Evolutionary conservation across 805 yeast species (phyloP), one percentile per base, ranked within the genome.

Genomic region (Kuraishia hungarica): DNA sequence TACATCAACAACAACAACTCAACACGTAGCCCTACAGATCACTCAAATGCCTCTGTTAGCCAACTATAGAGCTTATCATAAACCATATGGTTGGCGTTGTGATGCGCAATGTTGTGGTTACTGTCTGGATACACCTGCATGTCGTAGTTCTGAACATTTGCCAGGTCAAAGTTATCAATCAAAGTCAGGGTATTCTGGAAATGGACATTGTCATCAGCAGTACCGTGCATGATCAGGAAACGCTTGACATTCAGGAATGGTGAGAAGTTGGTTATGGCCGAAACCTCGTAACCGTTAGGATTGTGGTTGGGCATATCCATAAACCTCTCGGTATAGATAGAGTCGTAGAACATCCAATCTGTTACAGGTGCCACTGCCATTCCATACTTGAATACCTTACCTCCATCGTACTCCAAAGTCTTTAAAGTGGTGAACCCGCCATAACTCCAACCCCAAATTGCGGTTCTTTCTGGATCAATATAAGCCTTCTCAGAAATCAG

Each of bases 91-190:
- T 83, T 81, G 2, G 96, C 97, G 66, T 90, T 89, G 70, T 94
- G 96, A 66, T 77, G 83, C 53, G 69, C 70, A 50, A 94, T 93
- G 51, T 85, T 77, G 67, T 94, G 99, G 65, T 92, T 93, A 23
- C 96, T 87, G 67, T 94, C 99, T 0, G 99, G 98, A 71, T 86
- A 94, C 15, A 91, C 79, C 61, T 85, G 91, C 72, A 91, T 76
- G 63, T 94, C 99, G 64, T 84, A 94, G 64, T 88, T 88, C 56
- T 81, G 84, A n/a, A 87, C 79, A 8, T 58, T 59, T 35, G 62
- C 58, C 51, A 72, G 46, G 62, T 86, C 80, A 55, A 88, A 75
- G 24, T 78, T 67, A 64, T 88, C 92, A 11, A 87, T 55, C 13
- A 87, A 71, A 64, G 79, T 78, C 56, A 79, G 74, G 2, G 88